These are phyloP conservation scores for Macroventuria anomochaeta DNA, from an alignment of 2,329 filamentous ascomycete species.

Conservation along the genomic window DNA sequence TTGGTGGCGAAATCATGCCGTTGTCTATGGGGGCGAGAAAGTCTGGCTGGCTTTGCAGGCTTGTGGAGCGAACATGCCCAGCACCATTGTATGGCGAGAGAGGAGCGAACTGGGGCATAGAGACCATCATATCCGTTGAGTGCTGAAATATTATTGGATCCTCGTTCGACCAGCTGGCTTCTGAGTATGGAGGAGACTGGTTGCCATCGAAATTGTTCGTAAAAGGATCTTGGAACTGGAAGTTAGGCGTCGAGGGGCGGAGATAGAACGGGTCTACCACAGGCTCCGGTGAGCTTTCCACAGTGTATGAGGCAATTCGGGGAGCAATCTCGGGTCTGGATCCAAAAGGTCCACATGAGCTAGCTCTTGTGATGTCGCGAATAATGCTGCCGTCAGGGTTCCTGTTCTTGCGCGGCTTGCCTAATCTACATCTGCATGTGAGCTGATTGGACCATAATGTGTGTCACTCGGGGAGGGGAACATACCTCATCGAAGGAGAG, in stretches of 20 bases:
- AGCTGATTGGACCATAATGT: conserved; percentile 14
- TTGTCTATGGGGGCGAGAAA: conserved; percentile 36
- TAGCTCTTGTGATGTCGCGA: conserved; percentile 44
- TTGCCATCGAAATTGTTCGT: conserved; percentile 39
- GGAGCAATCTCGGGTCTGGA: conserved; percentile 42
- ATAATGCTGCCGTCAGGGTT: conserved; percentile 46
- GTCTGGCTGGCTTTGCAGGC: conserved; percentile 43
- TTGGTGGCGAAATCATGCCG: conserved; percentile 30
- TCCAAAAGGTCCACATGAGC: conserved; percentile 39
- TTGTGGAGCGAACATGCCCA: conserved; percentile 37
- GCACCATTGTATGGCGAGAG: conserved; percentile 25
- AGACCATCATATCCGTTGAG: conserved; percentile 36
- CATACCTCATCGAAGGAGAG: conserved; percentile 50
- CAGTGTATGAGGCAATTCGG: conserved; percentile 37
- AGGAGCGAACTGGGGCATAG: conserved; percentile 35
- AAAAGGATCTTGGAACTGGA: conserved; percentile 44
- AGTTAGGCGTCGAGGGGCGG: conserved; percentile 45
- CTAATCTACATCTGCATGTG: conserved; percentile 33
- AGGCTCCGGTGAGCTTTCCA: conserved; percentile 47
- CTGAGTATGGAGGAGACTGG: conserved; percentile 45
- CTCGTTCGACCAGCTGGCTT: conserved; percentile 42
- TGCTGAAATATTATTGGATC: conserved; percentile 41
- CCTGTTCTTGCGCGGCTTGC: conserved; percentile 48
- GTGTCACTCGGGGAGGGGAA: neutral
- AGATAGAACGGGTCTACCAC: conserved; percentile 43